Evolutionary conservation across 495 filamentous ascomycete genomes (phyloP).

Genomic region (Podospora conica): DNA sequence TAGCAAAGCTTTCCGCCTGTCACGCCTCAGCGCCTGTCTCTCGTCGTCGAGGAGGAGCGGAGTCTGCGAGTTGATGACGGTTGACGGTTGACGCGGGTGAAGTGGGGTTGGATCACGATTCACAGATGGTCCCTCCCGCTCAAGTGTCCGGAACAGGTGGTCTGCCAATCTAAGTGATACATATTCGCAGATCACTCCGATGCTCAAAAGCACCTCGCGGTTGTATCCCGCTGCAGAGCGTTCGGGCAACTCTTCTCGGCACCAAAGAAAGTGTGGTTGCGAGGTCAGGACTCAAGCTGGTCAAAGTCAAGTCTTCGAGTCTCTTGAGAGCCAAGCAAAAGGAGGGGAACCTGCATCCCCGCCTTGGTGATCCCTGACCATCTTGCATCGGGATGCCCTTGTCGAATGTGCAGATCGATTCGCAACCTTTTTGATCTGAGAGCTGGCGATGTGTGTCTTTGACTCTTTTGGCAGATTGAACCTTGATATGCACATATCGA

Average conservation of each 20-base stretch:
- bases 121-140: not conserved
- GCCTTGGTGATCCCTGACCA: not conserved
- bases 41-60: too few relatives aligned
- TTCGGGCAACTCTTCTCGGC: not conserved
- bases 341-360: constrained; percentile 1
- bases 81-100: not conserved
- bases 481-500: not conserved
- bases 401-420: constrained; percentile 2
- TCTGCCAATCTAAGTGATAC: not conserved
- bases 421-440: not conserved
- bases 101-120: too few relatives aligned
- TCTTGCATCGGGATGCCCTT: not conserved
- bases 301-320: not conserved
- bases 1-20: not conserved
- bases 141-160: not conserved
- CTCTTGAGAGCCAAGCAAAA: not conserved
- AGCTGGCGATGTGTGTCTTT: not conserved
- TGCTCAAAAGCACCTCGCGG: not conserved
- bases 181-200: not conserved
- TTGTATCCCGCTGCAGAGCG: not conserved
- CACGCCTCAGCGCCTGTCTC: too few relatives aligned
- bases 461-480: not conserved
- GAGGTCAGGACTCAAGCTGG: not conserved
- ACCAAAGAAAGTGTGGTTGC: not conserved
- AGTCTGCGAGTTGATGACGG: too few relatives aligned